These are phyloP conservation scores for Begonia loranthoides DNA, from an alignment of 306 rosid species.

Conservation along the genomic window DNA sequence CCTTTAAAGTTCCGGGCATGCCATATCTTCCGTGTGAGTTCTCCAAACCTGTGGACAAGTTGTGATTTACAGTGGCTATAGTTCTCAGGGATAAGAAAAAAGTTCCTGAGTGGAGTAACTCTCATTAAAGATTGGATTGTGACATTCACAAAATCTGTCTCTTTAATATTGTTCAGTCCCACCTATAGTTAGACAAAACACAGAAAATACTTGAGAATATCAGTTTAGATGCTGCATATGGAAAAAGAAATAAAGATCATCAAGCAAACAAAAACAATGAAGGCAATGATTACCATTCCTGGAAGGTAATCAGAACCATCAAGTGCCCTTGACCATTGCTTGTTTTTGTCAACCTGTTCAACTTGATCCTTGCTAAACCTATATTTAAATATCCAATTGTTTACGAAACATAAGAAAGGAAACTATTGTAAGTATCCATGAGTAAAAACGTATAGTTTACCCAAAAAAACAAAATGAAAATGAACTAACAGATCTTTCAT, in stretches of 20 bases:
- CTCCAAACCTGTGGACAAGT: constrained; percentile 94
- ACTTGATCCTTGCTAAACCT: constrained; percentile 79
- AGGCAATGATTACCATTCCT: constrained; percentile 57
- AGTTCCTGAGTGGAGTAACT: constrained; percentile 85
- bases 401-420: background rate
- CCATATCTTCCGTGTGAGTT: constrained; percentile 96
- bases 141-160: constrained; percentile 95
- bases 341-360: constrained; percentile 70
- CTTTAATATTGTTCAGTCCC: constrained; percentile 93
- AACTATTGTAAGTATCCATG: too few relatives aligned
- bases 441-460: too few relatives aligned
- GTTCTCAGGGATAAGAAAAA: constrained; percentile 81
- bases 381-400: constrained; percentile 6
- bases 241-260: background rate
- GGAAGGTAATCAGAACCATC: constrained; percentile 99
- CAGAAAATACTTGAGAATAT: background rate
- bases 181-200: constrained; percentile 31
- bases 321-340: constrained; percentile 96
- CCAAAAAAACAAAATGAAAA: too few relatives aligned
- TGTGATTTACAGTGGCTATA: constrained; percentile 75
- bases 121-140: constrained; percentile 94
- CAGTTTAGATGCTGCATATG: constrained; percentile 1
- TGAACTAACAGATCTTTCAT: too few relatives aligned
- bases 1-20: constrained; percentile 93
- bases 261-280: background rate